A percentile compares a stretch with the other conserved stretches of the same genome.
Evolutionary conservation across 1,284 basidiomycete genomes (phyloP).

Genomic region (Moesziomyces sp.): DNA sequence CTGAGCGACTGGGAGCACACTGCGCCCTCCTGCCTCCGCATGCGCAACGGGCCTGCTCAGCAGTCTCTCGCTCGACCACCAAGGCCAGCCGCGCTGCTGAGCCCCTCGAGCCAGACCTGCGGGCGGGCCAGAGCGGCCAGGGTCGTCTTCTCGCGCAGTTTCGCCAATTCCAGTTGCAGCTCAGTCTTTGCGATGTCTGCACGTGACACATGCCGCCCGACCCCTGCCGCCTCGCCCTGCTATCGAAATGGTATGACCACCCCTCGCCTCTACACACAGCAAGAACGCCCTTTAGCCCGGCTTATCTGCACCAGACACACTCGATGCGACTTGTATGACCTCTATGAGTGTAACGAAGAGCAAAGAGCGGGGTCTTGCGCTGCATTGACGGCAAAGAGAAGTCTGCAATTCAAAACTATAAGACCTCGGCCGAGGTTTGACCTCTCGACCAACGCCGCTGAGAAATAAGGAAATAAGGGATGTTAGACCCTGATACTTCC

Average conservation of each 20-base stretch:
- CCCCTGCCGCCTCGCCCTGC: too few species aligned
- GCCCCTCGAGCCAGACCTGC: slow-evolving; percentile 1
- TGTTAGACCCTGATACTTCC: not conserved
- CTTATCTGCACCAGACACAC: too few species aligned
- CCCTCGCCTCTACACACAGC: not conserved
- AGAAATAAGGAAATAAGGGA: not conserved
- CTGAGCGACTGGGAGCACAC: slow-evolving; percentile 1
- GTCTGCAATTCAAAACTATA: slow-evolving; percentile 5
- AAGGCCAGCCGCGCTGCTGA: not conserved
- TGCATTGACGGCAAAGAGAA: not conserved
- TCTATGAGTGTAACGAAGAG: not conserved
- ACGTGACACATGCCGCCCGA: not conserved
- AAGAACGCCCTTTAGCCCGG: too few species aligned
- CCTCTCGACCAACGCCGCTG: not conserved
- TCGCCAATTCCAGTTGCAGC: not conserved
- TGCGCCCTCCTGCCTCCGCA: slow-evolving; percentile 9
- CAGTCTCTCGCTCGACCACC: slow-evolving; percentile 14
- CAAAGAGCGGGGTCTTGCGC: not conserved
- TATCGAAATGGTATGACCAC: not conserved
- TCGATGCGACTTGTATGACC: too few species aligned
- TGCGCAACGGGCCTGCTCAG: slow-evolving; percentile 13
- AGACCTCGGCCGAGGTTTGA: slow-evolving; percentile 9
- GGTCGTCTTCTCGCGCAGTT: not conserved
- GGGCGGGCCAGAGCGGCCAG: slow-evolving; percentile 1
- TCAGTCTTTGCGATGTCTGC: not conserved